These are phyloP conservation scores for Trichophyton rubrum DNA, from an alignment of 2,329 filamentous ascomycete genomes.

Conservation along the genomic window DNA sequence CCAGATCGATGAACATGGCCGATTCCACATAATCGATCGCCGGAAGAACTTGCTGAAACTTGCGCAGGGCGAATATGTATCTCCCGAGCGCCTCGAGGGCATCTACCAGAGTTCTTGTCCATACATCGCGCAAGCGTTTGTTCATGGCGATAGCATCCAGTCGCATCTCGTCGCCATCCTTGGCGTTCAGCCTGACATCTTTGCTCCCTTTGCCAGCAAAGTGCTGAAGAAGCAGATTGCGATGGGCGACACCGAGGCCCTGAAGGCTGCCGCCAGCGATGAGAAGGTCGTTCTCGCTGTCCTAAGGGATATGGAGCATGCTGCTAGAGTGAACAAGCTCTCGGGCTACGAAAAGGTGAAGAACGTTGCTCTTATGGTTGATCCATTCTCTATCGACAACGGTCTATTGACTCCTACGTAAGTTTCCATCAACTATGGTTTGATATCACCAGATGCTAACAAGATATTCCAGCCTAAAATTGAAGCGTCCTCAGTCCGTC, in stretches of 20 bases:
- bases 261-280: constrained; percentile 56
- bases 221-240: constrained; percentile 56
- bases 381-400: constrained; percentile 90
- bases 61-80: constrained; percentile 94
- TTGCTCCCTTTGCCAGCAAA: constrained; percentile 68
- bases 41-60: constrained; percentile 99
- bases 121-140: constrained; percentile 67
- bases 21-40: constrained; percentile 87
- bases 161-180: constrained; percentile 75
- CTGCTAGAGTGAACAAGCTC: constrained; percentile 74
- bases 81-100: constrained; percentile 92
- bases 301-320: constrained; percentile 62
- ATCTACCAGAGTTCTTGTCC: constrained; percentile 73
- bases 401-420: constrained; percentile 51
- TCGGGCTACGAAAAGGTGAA: constrained; percentile 79
- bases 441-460: constrained; percentile 1
- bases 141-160: constrained; percentile 80
- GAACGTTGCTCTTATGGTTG: constrained; percentile 61
- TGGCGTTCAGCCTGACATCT: constrained; percentile 71
- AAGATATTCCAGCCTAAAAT: constrained; percentile 44
- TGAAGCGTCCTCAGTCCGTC: constrained; percentile 56
- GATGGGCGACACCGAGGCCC: constrained; percentile 50
- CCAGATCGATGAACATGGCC: constrained; percentile 69
- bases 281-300: constrained; percentile 62
- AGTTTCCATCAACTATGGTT: constrained; percentile 16